Evolutionary conservation across 768 basidiomycete genomes (phyloP).

Genomic region (Kwoniella pini): DNA sequence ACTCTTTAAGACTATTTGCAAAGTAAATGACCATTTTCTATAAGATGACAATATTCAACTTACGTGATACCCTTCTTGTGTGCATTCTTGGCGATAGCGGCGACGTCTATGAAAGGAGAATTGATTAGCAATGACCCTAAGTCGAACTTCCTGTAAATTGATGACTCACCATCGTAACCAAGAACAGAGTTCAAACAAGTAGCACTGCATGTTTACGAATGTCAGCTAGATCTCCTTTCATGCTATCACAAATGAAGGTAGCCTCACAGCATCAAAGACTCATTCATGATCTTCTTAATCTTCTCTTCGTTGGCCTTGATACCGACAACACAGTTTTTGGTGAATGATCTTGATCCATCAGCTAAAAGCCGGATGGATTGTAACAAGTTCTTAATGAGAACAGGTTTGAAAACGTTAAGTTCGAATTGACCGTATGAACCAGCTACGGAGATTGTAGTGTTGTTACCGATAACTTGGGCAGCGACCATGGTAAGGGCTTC

Average conservation of each 20-base stretch:
- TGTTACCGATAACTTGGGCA: slow-evolving; percentile 97
- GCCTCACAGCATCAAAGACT: slow-evolving; percentile 81
- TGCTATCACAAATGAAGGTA: background rate
- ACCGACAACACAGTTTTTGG: slow-evolving; percentile 93
- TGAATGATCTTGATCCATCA: slow-evolving; percentile 94
- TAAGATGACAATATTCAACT: slow-evolving; percentile 15
- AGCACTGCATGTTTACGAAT: slow-evolving; percentile 56
- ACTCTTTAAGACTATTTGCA: slow-evolving; percentile 70
- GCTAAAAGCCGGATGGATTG: slow-evolving; percentile 91
- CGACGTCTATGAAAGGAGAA: slow-evolving; percentile 71
- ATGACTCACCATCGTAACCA: slow-evolving; percentile 90
- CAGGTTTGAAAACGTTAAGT: slow-evolving; percentile 99
- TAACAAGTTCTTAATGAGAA: slow-evolving; percentile 95
- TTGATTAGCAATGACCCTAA: background rate
- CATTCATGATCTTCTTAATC: slow-evolving; percentile 82
- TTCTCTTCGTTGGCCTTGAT: slow-evolving; percentile 95
- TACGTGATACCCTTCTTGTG: slow-evolving; percentile 92
- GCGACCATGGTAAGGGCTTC: slow-evolving; percentile 99
- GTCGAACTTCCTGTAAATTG: background rate
- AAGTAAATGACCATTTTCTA: background rate
- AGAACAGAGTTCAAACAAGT: slow-evolving; percentile 94
- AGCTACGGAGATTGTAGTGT: slow-evolving; percentile 86
- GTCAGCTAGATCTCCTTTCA: background rate
- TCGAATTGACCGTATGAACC: slow-evolving; percentile 97
- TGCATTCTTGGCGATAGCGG: slow-evolving; percentile 99